Percentiles rank a stretch among this genome's conserved stretches.
These are phyloP conservation scores for Sporothrix variecibatus DNA, from an alignment of 2,329 filamentous ascomycete genomes.

Conservation along the genomic window DNA sequence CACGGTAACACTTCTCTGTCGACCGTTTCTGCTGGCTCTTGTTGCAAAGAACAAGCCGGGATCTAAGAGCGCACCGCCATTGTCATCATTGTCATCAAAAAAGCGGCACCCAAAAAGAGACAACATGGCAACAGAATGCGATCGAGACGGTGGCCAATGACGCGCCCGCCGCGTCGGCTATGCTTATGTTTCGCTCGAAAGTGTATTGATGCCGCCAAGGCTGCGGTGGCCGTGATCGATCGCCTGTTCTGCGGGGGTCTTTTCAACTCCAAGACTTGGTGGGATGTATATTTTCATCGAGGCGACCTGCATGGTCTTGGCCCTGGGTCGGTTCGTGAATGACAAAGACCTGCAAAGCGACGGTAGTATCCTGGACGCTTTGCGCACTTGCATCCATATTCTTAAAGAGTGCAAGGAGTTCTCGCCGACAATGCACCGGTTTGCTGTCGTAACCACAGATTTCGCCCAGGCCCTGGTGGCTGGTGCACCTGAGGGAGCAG, in stretches of 20 bases:
- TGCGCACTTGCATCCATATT: slow-evolving; percentile 26
- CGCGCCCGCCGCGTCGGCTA: not conserved
- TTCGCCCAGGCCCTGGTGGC: slow-evolving; percentile 27
- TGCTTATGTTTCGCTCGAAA: slow-evolving; percentile 11
- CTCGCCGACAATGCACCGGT: slow-evolving; percentile 31
- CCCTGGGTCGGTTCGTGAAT: slow-evolving; percentile 28
- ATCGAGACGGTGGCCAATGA: not conserved
- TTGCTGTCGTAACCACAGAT: slow-evolving; percentile 29
- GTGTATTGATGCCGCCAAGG: slow-evolving; percentile 30
- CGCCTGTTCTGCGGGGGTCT: slow-evolving; percentile 27
- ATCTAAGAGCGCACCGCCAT: not conserved
- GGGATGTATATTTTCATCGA: slow-evolving; percentile 33
- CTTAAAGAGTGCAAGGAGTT: slow-evolving; percentile 29
- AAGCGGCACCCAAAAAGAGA: not conserved
- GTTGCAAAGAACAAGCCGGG: slow-evolving; percentile 18
- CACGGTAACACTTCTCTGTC: slow-evolving; percentile 34
- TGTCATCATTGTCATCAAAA: not conserved
- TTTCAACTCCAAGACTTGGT: slow-evolving; percentile 32
- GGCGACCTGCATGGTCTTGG: slow-evolving; percentile 30
- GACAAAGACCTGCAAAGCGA: slow-evolving; percentile 24
- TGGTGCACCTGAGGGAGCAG: not conserved
- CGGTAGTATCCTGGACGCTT: slow-evolving; percentile 19
- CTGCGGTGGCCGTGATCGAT: slow-evolving; percentile 26
- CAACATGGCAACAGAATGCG: not conserved
- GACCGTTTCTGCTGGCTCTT: slow-evolving; percentile 36